Base-by-base conservation (phyloP, 768 basidiomycete genomes). In the Lentinus tigrinus region DNA sequence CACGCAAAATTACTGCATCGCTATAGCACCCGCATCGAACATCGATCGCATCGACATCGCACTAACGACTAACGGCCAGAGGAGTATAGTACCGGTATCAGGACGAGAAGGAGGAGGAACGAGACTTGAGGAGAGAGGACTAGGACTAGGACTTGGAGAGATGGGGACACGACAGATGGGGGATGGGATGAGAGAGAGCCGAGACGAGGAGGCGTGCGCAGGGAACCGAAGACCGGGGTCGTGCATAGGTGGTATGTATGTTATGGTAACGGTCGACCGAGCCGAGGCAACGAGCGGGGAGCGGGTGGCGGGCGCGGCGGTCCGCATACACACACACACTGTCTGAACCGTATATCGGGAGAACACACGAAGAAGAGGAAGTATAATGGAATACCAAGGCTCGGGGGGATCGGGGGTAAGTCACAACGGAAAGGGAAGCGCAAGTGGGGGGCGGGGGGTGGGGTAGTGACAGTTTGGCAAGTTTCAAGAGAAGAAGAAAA, bases 81-180 rank as follows among this genome's bases (percentile, higher is more conserved):
- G 42, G 57, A 64, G 56, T 64, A 64, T 61, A 49, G 55, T 62
- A 65, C 64, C 64, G 58, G 64, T 65, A 65, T 65, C 64, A 52
- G 42, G 13, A 24, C 48, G 39, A 40, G 36, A 27, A 34, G 34
- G 19, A 26, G 34, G 47, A 26, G 42, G 40, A 43, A n/a, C n/a
- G 43, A 47, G 28, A 48, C 47, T 31, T 31, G 52, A 42, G n/a
- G n/a, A 10, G 37, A 40, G 46, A 56, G 49, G 28, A 23, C 17
- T 36, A 16, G 23, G 43, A 39, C 46, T 26, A 36, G 19, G 28
- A 39, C 46, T 34, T 47, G 39, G 52, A 51, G 47, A 58, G 16
- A 26, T 24, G 47, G 14, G 3, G 7, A 28, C 28, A 23, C 47
- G 60, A 56, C 26, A 39, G 26, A 44, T 9, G 13, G 37, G 37